These are phyloP conservation scores for Dactylonectria macrodidyma DNA, from an alignment of 2,329 filamentous ascomycete species.

Conservation along the genomic window DNA sequence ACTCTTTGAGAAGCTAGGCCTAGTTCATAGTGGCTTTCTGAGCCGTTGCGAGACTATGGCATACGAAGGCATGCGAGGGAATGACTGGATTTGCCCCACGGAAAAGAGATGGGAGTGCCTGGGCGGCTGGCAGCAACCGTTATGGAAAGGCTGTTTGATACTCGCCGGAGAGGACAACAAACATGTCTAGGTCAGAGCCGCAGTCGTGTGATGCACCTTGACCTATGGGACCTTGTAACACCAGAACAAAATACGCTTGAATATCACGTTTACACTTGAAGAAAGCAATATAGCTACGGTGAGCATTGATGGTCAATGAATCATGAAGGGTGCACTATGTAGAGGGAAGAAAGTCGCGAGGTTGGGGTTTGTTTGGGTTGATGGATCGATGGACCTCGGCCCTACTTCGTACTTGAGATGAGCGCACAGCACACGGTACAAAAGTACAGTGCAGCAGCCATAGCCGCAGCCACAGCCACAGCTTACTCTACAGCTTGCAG, in stretches of 20 bases:
- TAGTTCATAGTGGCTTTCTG: neutral
- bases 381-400: neutral
- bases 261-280: neutral
- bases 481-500: neutral
- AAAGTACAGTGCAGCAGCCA: neutral
- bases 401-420: neutral
- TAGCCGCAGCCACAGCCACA: too few species aligned
- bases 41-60: neutral
- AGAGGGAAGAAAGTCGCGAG: slow-evolving; percentile 19
- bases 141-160: neutral
- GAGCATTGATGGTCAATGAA: too few species aligned
- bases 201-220: slow-evolving; percentile 36
- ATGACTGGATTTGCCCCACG: slow-evolving; percentile 3
- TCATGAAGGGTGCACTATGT: too few species aligned
- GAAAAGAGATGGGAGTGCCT: slow-evolving; percentile 10
- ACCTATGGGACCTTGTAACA: slow-evolving; percentile 24
- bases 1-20: neutral
- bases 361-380: slow-evolving; percentile 13
- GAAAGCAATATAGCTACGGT: too few species aligned
- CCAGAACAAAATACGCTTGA: slow-evolving; percentile 5
- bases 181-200: slow-evolving; percentile 33
- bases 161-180: slow-evolving; percentile 15
- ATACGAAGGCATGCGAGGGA: slow-evolving; percentile 1
- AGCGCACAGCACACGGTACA: neutral
- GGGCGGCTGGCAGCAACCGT: neutral